These are phyloP conservation scores for Malus hybrid DNA, from an alignment of 331 rosid genomes.

Conservation along the genomic window DNA sequence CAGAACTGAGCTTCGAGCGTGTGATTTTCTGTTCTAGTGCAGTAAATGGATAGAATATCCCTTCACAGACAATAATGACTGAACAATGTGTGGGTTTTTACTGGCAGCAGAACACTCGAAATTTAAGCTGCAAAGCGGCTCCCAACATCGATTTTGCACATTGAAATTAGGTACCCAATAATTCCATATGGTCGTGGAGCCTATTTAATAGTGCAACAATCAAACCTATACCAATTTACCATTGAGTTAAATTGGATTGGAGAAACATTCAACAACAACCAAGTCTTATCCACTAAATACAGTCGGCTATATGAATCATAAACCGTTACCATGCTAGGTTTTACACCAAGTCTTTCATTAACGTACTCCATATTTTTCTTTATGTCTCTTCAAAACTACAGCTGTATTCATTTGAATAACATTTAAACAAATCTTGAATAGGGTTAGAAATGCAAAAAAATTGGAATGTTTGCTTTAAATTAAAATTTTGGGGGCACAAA, in stretches of 20 bases:
- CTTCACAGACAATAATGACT: not conserved
- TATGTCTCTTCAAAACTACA: not conserved
- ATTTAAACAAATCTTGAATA: not conserved
- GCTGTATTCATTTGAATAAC: not conserved
- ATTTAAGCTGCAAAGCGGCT: slow-evolving; percentile 31
- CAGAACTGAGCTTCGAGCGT: not conserved
- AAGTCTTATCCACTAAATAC: too few species aligned
- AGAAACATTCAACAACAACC: not conserved
- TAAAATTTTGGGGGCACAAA: not conserved
- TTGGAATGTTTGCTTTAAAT: not conserved
- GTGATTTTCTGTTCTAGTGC: not conserved
- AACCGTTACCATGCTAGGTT: too few species aligned
- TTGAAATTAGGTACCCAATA: slow-evolving; percentile 17
- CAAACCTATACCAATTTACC: not conserved
- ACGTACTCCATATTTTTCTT: not conserved
- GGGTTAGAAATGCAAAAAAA: not conserved
- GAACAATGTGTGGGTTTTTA: slow-evolving; percentile 23
- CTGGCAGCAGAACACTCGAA: slow-evolving; percentile 24
- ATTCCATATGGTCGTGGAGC: slow-evolving; percentile 14
- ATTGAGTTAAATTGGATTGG: not conserved
- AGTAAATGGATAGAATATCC: not conserved
- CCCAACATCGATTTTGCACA: slow-evolving; percentile 22
- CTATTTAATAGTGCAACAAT: slow-evolving; percentile 20
- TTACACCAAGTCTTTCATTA: too few species aligned
- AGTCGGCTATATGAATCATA: not conserved